These are phyloP conservation scores for Yamadazyma dushanensis DNA, from an alignment of 1,139 yeast species.

Conservation along the genomic window DNA sequence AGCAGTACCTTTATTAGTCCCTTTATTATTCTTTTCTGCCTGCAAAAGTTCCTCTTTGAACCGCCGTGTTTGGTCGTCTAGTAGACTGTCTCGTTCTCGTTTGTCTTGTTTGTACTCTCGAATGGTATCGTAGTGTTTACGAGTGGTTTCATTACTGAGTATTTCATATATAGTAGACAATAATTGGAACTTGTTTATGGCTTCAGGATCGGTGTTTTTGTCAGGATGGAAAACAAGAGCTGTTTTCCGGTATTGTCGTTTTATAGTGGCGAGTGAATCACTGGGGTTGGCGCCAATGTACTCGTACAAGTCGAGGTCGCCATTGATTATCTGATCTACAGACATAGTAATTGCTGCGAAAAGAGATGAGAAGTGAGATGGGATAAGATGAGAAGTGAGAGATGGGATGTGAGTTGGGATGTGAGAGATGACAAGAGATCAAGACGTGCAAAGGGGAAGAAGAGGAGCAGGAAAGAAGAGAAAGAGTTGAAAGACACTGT, in stretches of 20 bases:
- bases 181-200: conserved; percentile 36
- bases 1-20: conserved; percentile 1
- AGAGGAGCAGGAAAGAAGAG: too few species aligned
- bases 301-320: conserved; percentile 34
- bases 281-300: conserved; percentile 27
- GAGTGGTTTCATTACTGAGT: conserved; percentile 29
- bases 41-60: conserved; percentile 36
- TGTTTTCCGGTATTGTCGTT: conserved; percentile 77
- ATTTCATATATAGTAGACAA: conserved; percentile 41
- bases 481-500: too few species aligned
- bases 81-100: conserved; percentile 14
- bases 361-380: conserved; percentile 1
- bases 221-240: conserved; percentile 78
- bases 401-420: background rate
- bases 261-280: conserved; percentile 57
- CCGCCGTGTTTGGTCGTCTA: conserved; percentile 27
- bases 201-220: conserved; percentile 39
- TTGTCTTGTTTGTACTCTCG: conserved; percentile 19
- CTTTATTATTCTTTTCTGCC: conserved; percentile 25
- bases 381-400: conserved; percentile 1
- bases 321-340: conserved; percentile 24
- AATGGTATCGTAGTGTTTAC: conserved; percentile 37
- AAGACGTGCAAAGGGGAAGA: too few species aligned
- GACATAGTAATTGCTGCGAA: too few species aligned
- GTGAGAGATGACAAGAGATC: background rate